Evolutionary conservation across 2,329 filamentous ascomycete species (phyloP), one percentile per base, ranked within the genome.

Genomic region (Diaporthe capsici): DNA sequence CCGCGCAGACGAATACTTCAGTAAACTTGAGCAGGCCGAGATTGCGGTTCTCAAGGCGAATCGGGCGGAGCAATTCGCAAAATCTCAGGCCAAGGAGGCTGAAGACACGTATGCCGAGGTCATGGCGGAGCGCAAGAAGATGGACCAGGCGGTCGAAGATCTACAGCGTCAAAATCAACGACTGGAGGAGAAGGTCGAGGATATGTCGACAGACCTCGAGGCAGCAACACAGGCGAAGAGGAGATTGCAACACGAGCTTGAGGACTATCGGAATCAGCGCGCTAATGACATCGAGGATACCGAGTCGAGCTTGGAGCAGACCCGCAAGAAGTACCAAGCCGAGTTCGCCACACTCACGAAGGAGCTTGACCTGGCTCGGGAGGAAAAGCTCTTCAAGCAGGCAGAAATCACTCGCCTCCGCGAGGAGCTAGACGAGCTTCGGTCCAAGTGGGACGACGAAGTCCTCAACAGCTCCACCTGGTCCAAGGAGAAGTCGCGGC

Each of bases 201-300:
- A 99, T 82, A 87, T 98, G 60, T 94, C 95, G 34, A 96, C 96
- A 0, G 96, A 99, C 82, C 90, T 98, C 12, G 94, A 97, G 76
- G 92, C 92, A 28, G 95, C 94, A 3, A 88, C 95, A 25, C 96
- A 98, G 85, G 92, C 95, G 28, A 98, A 98, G 89, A 98, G 96
- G 86, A 92, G 96, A 76, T 92, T 98, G 34, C 96, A 99, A 84
- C 96, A 98, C 82, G 96, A 99, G 86, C 93, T 99, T 3, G 96
- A 98, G 84, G 96, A 99, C 84, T 99, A 98, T 87, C 92, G 97
- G 76, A 98, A 93, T 82, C 96, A 98, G 84, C 92, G 96, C 63
- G 96, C 96, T 75, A 98, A 98, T 84, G 97, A 98, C 81, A 94
- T 98, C 74, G 97, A 98, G 84, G 96, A 99, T 85, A 98, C 97